Evolutionary conservation across 768 basidiomycete genomes (phyloP), one percentile per base, ranked within the genome.

Genomic region (Termitomyces sp.): DNA sequence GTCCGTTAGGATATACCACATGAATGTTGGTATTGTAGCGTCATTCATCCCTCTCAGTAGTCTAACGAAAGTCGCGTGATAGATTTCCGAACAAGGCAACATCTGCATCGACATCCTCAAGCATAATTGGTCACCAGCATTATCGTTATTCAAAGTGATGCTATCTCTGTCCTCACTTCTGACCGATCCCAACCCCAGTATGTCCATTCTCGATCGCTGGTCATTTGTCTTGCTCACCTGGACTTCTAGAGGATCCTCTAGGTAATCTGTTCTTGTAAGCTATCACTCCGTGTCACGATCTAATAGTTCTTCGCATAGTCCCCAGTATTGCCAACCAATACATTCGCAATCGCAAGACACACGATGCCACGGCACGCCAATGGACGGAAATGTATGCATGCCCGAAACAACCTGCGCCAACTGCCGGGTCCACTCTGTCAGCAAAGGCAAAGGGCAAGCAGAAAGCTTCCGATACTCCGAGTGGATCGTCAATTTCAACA

Each of bases 81-180:
- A 81, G 77, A 90, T 90, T 44, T 87, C 85, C 49, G 88, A 90
- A 55, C 78, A 80, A 50, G 90, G 88, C 42, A 79, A 77, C 60
- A 86, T 92, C 51, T 93, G 90, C 65, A 89, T 93, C 61, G 90
- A 97, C 71, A 92, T 96, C 49, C 80, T 98, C 56, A 97, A 98
- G 73, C 80, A 84, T 64, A 89, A 91, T 64, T 98, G 94, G 94
- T 94, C 91, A 1, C 94, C 94, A 7, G 94, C 94, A 2, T 71
- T 98, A 21, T 95, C 93, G 2, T 75, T 98, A 46, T 94, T 90
- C 78, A 97, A 98, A 75, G 90, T 96, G 64, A 86, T 98, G 70
- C 82, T 98, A 19, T 95, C 93, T 26, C 79, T 98, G 4, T 95
- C 93, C 0, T 95, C 93, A 0, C 81, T 98, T 11, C 76, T 98